Conservation (phyloP, 2,329 filamentous ascomycete species). For the Fusarium paranaense region DNA sequence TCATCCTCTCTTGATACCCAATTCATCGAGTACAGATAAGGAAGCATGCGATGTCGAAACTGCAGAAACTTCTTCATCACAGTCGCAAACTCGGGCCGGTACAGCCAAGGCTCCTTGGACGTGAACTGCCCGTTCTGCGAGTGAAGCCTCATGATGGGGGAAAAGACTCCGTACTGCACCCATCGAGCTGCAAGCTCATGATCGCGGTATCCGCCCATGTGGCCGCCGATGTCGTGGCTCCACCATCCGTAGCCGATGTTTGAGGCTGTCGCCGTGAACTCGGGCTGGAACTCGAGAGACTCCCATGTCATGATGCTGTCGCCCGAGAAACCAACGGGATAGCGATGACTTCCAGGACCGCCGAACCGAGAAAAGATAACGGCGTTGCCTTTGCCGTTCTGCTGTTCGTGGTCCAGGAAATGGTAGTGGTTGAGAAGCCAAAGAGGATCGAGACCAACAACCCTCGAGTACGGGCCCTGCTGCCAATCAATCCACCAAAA, state of each 20-base stretch:
- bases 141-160: slow-evolving; percentile 71
- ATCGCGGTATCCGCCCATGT: slow-evolving; percentile 66
- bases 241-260: slow-evolving; percentile 78
- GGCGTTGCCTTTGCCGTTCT: slow-evolving; percentile 50
- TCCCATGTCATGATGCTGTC: slow-evolving; percentile 71
- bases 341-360: slow-evolving; percentile 72
- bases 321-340: slow-evolving; percentile 74
- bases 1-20: slow-evolving; percentile 55
- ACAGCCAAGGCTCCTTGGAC: slow-evolving; percentile 72
- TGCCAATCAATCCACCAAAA: slow-evolving; percentile 80
- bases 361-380: slow-evolving; percentile 72
- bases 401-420: slow-evolving; percentile 61
- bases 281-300: slow-evolving; percentile 71
- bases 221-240: slow-evolving; percentile 76
- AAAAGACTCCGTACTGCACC: slow-evolving; percentile 72
- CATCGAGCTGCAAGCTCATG: slow-evolving; percentile 70
- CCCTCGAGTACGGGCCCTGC: slow-evolving; percentile 66
- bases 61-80: slow-evolving; percentile 63
- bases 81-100: slow-evolving; percentile 56
- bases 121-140: slow-evolving; percentile 69
- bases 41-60: slow-evolving; percentile 68
- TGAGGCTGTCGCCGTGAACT: slow-evolving; percentile 74
- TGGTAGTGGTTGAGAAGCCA: slow-evolving; percentile 76
- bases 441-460: slow-evolving; percentile 70
- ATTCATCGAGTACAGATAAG: slow-evolving; percentile 71